Evolutionary conservation across 2,329 filamentous ascomycete species (phyloP).

Genomic region (Fusarium sterilihyphosum): DNA sequence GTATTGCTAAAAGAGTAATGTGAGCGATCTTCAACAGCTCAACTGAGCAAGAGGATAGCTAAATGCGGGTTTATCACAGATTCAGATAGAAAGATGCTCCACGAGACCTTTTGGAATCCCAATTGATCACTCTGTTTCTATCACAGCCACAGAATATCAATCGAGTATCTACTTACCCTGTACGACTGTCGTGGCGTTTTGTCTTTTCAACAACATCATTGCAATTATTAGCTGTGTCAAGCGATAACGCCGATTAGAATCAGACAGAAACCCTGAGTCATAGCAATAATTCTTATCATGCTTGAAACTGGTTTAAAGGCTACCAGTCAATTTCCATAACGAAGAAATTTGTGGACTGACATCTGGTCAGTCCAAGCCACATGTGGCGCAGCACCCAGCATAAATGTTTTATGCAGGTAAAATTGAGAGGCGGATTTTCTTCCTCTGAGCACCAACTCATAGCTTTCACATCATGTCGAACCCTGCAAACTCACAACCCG

Average conservation of each 20-base stretch:
- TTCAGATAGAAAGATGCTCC: not conserved
- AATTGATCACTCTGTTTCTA: not conserved
- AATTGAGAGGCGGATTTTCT: not conserved
- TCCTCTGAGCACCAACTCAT: not conserved
- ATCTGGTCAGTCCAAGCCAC: rapidly evolving
- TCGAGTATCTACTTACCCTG: not conserved
- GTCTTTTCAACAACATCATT: rapidly evolving
- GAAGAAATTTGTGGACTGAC: too few species aligned
- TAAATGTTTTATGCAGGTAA: not conserved
- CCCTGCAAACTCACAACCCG: slow-evolving; percentile 17
- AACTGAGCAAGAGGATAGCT: rapidly evolving
- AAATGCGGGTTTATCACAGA: rapidly evolving
- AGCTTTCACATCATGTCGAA: slow-evolving; percentile 1
- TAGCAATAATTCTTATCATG: rapidly evolving
- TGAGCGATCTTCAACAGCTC: rapidly evolving
- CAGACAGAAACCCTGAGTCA: rapidly evolving
- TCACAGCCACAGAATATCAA: rapidly evolving
- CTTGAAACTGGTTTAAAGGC: rapidly evolving
- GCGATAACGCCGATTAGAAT: rapidly evolving
- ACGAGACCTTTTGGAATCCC: rapidly evolving
- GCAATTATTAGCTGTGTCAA: not conserved
- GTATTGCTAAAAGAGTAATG: rapidly evolving
- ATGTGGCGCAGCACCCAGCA: not conserved
- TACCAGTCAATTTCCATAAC: rapidly evolving
- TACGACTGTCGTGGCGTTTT: not conserved